Evolutionary conservation across 2,329 filamentous ascomycete species (phyloP).

Genomic region (Penicillium sp.): DNA sequence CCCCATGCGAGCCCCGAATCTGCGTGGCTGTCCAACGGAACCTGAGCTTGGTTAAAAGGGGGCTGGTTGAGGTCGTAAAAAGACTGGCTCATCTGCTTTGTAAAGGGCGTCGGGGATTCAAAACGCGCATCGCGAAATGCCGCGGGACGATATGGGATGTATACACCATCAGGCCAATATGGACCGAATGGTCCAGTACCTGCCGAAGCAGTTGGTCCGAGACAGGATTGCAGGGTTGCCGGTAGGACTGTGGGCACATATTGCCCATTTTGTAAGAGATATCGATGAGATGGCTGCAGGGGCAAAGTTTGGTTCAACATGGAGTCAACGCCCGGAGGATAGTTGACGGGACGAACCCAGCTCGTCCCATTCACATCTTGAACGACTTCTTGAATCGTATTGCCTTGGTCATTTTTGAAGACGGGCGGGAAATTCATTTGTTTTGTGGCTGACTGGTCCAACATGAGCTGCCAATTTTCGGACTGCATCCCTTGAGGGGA

Average conservation of each 20-base stretch:
- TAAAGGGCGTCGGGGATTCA: constrained; percentile 28
- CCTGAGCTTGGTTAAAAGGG: constrained; percentile 28
- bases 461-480: constrained; percentile 33
- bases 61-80: constrained; percentile 34
- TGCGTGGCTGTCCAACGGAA: constrained; percentile 27
- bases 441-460: constrained; percentile 34
- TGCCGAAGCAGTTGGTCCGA: constrained; percentile 60
- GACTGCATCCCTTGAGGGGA: constrained; percentile 32
- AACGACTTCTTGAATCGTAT: constrained; percentile 30
- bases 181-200: constrained; percentile 59
- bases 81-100: constrained; percentile 23
- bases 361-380: constrained; percentile 39
- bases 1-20: constrained; percentile 37
- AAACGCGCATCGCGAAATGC: constrained; percentile 56
- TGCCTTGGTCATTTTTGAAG: constrained; percentile 39
- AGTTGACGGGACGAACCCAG: constrained; percentile 47
- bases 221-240: constrained; percentile 57
- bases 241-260: constrained; percentile 61
- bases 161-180: constrained; percentile 65
- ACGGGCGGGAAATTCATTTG: constrained; percentile 41
- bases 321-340: constrained; percentile 58
- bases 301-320: constrained; percentile 59
- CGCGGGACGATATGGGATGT: constrained; percentile 60
- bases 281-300: constrained; percentile 41
- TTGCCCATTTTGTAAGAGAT: constrained; percentile 48